A percentile compares a stretch with the other conserved stretches of the same genome.
These are phyloP conservation scores for Candida boidinii DNA, from an alignment of 805 yeast species.

Conservation along the genomic window DNA sequence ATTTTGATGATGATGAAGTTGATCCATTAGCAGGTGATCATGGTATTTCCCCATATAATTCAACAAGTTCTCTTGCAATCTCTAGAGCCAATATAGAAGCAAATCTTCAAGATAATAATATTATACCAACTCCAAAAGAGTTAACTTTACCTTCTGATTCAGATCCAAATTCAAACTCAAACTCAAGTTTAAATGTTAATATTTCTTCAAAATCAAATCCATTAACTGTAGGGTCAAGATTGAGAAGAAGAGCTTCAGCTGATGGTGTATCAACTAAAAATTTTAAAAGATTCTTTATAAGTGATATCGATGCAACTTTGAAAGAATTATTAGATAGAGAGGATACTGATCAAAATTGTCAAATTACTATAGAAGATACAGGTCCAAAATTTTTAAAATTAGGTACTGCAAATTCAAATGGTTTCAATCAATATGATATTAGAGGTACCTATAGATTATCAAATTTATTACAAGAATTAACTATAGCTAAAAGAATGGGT, in stretches of 20 bases:
- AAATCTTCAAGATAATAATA: neutral
- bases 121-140: neutral
- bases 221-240: too few relatives aligned
- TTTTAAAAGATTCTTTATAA: conserved; percentile 54
- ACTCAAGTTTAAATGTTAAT: too few relatives aligned
- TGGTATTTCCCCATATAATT: conserved; percentile 5
- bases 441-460: conserved; percentile 88
- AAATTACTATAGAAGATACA: conserved; percentile 77
- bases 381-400: conserved; percentile 77
- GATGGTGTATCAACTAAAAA: conserved; percentile 23
- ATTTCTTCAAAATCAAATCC: too few relatives aligned
- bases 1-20: neutral
- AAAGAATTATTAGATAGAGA: conserved; percentile 61
- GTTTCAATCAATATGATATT: conserved; percentile 62
- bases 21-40: too few relatives aligned
- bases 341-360: conserved; percentile 79
- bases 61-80: conserved; percentile 9
- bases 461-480: conserved; percentile 78
- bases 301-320: conserved; percentile 67
- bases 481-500: conserved; percentile 77
- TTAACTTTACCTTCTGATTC: too few relatives aligned
- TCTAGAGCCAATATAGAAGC: neutral
- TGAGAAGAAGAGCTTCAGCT: conserved; percentile 43
- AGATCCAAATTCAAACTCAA: too few relatives aligned
- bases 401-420: conserved; percentile 81